These are phyloP conservation scores for Coemansia sp. DNA, from an alignment of 192 early-diverging fungal genomes.

Conservation along the genomic window DNA sequence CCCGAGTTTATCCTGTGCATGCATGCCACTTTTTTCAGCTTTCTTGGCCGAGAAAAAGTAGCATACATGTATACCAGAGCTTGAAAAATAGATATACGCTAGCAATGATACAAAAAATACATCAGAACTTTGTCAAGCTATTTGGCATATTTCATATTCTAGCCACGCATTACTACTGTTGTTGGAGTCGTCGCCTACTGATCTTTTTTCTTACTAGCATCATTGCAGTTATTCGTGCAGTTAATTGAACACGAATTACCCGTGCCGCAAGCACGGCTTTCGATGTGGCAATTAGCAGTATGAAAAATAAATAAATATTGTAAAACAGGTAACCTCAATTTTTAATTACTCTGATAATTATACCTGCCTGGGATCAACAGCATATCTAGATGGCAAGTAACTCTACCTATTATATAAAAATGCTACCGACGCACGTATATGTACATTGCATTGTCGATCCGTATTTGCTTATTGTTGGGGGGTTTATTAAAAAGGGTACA, in stretches of 20 bases:
- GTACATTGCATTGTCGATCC: constrained; percentile 2
- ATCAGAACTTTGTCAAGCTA: no score
- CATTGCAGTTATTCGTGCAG: background rate
- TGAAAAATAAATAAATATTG: background rate
- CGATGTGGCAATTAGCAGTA: constrained; percentile 2
- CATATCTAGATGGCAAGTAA: background rate
- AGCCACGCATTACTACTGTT: constrained; percentile 1
- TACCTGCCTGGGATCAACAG: background rate
- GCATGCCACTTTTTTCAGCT: background rate
- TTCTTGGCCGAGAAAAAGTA: no score
- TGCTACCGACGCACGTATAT: background rate
- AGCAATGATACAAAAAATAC: no score
- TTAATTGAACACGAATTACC: constrained; percentile 1
- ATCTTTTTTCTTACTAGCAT: background rate
- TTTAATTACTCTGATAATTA: background rate
- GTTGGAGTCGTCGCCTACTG: constrained; percentile 2
- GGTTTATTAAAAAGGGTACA: no score
- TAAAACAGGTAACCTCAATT: no score
- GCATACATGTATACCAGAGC: no score
- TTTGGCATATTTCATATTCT: background rate
- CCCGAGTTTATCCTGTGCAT: constrained; percentile 1
- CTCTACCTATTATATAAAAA: background rate
- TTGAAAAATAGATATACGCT: no score
- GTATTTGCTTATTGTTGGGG: no score
- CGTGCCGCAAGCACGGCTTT: constrained; percentile 2